phyloP scores from a whole-genome alignment of 1,284 basidiomycete genomes.

The Irpex sp. region DNA sequence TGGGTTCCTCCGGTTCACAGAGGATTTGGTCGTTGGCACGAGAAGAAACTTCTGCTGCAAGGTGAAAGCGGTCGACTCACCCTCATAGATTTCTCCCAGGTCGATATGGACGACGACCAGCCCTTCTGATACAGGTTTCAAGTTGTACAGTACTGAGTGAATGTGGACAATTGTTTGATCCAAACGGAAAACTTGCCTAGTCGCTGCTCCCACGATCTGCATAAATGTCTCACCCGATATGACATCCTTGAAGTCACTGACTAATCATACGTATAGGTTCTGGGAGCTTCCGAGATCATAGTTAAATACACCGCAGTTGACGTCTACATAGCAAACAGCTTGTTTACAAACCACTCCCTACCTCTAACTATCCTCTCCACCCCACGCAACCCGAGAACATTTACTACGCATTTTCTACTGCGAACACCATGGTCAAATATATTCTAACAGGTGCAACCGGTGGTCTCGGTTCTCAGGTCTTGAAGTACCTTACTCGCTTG shows the following conservation, averaged over 20 bases:
- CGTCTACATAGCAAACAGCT: no score
- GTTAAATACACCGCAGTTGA: no score
- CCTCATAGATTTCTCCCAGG: background rate
- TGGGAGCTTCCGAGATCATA: no score
- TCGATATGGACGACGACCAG: background rate
- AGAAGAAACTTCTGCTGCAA: background rate
- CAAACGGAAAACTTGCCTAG: no score
- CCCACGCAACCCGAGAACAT: no score
- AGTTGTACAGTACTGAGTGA: no score
- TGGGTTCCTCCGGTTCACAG: background rate
- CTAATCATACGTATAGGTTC: background rate
- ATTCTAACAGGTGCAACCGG: constrained; percentile 36
- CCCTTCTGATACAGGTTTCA: background rate
- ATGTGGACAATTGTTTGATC: no score
- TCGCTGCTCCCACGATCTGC: background rate
- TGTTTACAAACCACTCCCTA: no score
- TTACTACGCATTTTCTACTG: no score
- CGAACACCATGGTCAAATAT: constrained; percentile 22
- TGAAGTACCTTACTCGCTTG: constrained; percentile 30
- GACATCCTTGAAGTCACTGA: background rate
- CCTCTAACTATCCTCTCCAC: no score
- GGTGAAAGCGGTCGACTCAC: background rate
- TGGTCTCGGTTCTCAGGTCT: constrained; percentile 31
- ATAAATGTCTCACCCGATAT: background rate
- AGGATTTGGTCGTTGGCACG: background rate